These are phyloP conservation scores for Pichia cabralensis DNA, from an alignment of 805 yeast species.

Conservation along the genomic window DNA sequence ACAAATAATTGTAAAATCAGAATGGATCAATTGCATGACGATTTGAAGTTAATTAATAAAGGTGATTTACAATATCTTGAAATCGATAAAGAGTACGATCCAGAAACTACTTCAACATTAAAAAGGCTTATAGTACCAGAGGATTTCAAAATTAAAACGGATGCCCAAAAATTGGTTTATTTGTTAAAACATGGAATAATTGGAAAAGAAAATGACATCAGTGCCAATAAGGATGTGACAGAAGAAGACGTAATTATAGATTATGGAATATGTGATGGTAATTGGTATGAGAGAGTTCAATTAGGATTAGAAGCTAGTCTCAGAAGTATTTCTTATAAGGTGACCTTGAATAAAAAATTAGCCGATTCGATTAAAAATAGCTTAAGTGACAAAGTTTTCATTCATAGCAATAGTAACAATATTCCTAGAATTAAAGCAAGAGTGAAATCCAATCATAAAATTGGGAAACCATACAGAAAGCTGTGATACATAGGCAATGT, in stretches of 20 bases:
- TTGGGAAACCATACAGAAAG: no score
- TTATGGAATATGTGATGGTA: constrained; percentile 4
- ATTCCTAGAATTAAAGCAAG: no score
- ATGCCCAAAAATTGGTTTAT: constrained; percentile 7
- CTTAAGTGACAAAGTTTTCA: no score
- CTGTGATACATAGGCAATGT: no score
- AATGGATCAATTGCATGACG: constrained; percentile 5
- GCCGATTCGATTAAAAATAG: no score
- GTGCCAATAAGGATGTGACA: no score
- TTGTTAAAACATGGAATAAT: background rate
- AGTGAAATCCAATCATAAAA: no score
- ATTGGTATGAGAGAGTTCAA: constrained; percentile 6
- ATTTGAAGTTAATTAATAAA: constrained; percentile 1
- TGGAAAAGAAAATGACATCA: no score
- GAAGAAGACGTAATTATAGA: constrained; percentile 3
- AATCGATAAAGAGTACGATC: constrained; percentile 2
- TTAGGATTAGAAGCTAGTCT: constrained; percentile 1
- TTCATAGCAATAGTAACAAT: no score
- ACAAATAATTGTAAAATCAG: constrained; percentile 5
- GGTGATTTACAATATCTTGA: constrained; percentile 10
- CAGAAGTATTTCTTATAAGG: background rate
- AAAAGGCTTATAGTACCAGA: no score
- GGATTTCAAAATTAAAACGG: constrained; percentile 7
- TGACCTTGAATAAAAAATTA: background rate
- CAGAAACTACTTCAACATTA: no score